Evolutionary conservation across 371 early-diverging fungal genomes (phyloP), one percentile per base, ranked within the genome.

Genomic region (Lichtheimia corymbifera): DNA sequence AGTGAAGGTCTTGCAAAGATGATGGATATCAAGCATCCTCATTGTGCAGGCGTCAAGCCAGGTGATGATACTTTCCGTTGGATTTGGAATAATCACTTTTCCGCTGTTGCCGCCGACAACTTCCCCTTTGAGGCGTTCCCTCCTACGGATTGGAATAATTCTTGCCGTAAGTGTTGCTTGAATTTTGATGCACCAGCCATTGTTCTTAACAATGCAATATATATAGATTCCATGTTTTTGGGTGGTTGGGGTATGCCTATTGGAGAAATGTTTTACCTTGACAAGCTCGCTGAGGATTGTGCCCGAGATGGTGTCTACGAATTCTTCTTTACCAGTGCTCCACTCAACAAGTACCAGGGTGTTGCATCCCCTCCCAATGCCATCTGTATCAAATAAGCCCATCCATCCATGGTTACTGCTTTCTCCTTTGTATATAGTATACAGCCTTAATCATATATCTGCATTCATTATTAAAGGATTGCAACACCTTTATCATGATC

Each of bases 61-160:
- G 68, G 76, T 30, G 65, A 67, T 27, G 73, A 76, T 30, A 79
- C 73, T 2, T 71, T 68, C 52, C 27, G 63, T 43, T 79, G 76
- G 76, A 53, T 79, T n/a, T 79, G 79, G 79, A 58, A 79, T 28
- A 66, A 76, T 47, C 79, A 79, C 54, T 79, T 79, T 62, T 65
- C 79, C 11, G 72, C 76, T 20, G 73, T 79, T 9, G 72, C 59
- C 11, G 62, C 66, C 14, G 79, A 79, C 53, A 64, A 64, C 14
- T 58, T 66, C 20, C 58, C 74, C 0, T 68, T 76, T 55, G 79
- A 79, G 58, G 79, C 74, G 7, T 79, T 66, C 40, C 79, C 79
- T 17, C 60, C 61, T 0, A 55, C 53, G 11, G 35, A 35, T 35
- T 60, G 55, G 59, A 44, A 61, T 22, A 20, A 47, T 18, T 58